Evolutionary conservation across 2,329 filamentous ascomycete species (phyloP), one percentile per base, ranked within the genome.

Genomic region (Elsinoe arachidis): DNA sequence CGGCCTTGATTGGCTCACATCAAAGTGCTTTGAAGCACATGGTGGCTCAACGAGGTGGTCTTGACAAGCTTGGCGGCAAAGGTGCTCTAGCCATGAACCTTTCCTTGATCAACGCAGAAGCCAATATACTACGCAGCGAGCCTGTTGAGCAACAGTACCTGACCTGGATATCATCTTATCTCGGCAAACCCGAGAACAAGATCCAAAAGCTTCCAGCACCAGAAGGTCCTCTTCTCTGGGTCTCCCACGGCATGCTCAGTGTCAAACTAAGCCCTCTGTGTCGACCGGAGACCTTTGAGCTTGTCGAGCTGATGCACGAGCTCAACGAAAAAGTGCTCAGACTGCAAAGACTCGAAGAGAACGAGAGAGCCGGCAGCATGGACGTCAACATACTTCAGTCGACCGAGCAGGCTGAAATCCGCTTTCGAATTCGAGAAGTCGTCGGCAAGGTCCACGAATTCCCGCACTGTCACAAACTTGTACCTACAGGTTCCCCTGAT

Each of bases 31-130:
- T 70, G 1, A 62, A 64, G 47, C 58, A 61, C 12, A 64, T 70
- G 60, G 62, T 70, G 5, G 30, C 57, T 2, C 56, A 64, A 23
- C 53, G 68, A 59, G 68, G 68, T 26, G 68, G 67, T 2, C 58
- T 70, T 19, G 57, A 62, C 21, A 35, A 61, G 4, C 59, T 69
- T 12, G 67, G 67, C 11, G 58, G 65, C 1, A 41, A 64, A 35
- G 64, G 61, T 26, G 21, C 52, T 9, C 15, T 61, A n/a, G 54
- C 60, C 26, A 41, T 58, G 43, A 33, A 58, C 52, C 35, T 61
- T n/a, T 35, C 55, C 39, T 12, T 19, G 46, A 23, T 37, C 14
- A 21, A 57, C 23, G 19, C 26, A 3, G 55, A 57, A 26, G 53
- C 53, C 33, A 51, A 49, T 15, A 37, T 56, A 5, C 30, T 51